A percentile compares a stretch with the other conserved stretches of the same genome.
phyloP scores from a whole-genome alignment of 768 basidiomycete species.

The Omphalotus guepiniiformis region DNA sequence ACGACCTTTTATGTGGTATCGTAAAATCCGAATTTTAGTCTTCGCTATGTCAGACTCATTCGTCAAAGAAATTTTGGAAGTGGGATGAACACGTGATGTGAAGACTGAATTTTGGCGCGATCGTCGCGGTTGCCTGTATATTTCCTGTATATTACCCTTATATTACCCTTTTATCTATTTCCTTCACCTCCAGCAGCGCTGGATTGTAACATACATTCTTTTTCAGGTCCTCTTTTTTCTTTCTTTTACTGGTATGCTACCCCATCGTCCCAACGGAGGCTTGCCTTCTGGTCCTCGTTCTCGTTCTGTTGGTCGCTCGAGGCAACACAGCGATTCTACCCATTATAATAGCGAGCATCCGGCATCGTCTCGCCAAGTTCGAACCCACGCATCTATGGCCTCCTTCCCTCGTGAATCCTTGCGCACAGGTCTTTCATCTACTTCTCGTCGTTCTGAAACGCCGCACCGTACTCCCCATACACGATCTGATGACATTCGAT shows the following conservation, averaged over 20 bases:
- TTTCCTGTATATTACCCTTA: background rate
- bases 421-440: background rate
- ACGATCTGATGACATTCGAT: slow-evolving; percentile 6
- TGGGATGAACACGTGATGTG: too few species aligned
- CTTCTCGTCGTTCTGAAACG: background rate
- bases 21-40: too few species aligned
- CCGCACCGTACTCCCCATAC: slow-evolving; percentile 10
- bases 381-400: slow-evolving; percentile 19
- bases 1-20: background rate
- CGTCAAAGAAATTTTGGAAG: too few species aligned
- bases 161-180: slow-evolving; percentile 8
- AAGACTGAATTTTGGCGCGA: too few species aligned
- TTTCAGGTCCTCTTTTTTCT: background rate
- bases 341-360: slow-evolving; percentile 1
- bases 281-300: slow-evolving; percentile 37
- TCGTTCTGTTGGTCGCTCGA: slow-evolving; percentile 24
- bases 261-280: slow-evolving; percentile 24
- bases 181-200: slow-evolving; percentile 20
- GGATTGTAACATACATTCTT: too few species aligned
- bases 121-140: background rate
- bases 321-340: slow-evolving; percentile 4
- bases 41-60: too few species aligned
- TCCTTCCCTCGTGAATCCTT: slow-evolving; percentile 8
- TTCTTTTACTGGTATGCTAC: slow-evolving; percentile 11
- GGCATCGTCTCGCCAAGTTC: slow-evolving; percentile 16